Percentiles rank a stretch among this genome's conserved stretches.
phyloP scores from a whole-genome alignment of 352 stramenopile species.

The Pseudoperonospora humuli region DNA sequence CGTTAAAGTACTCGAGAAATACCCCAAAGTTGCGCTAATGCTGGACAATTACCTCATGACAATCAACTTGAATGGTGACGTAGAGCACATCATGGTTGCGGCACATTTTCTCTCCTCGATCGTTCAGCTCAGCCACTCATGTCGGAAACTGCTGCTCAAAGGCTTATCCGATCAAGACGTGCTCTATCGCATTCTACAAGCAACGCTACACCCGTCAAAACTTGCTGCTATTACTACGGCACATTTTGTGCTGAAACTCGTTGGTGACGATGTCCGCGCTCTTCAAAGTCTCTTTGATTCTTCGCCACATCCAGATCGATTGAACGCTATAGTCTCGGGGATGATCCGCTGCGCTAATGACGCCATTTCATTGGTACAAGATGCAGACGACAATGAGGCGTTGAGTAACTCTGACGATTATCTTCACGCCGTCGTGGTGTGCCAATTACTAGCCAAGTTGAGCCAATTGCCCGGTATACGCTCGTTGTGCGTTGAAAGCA shows the following conservation, averaged over 20 bases:
- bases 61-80: conserved; percentile 63
- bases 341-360: conserved; percentile 59
- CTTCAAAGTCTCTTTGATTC: conserved; percentile 43
- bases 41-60: conserved; percentile 49
- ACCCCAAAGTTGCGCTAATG: conserved; percentile 35
- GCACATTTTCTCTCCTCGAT: conserved; percentile 55
- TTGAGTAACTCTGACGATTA: conserved; percentile 57
- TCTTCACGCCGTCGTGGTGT: conserved; percentile 50
- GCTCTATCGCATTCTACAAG: conserved; percentile 61
- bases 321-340: conserved; percentile 42
- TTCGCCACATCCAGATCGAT: conserved; percentile 22
- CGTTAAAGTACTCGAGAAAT: conserved; percentile 38
- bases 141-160: conserved; percentile 51
- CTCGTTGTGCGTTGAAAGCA: conserved; percentile 38
- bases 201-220: conserved; percentile 60
- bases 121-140: conserved; percentile 43
- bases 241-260: conserved; percentile 49
- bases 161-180: conserved; percentile 46
- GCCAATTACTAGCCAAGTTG: conserved; percentile 55
- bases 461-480: conserved; percentile 38
- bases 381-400: conserved; percentile 30
- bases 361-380: conserved; percentile 31
- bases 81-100: conserved; percentile 47
- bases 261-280: conserved; percentile 49
- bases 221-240: conserved; percentile 41